These are phyloP conservation scores for Leishmania tarentolae DNA, from an alignment of 208 protist genomes.

Conservation along the genomic window DNA sequence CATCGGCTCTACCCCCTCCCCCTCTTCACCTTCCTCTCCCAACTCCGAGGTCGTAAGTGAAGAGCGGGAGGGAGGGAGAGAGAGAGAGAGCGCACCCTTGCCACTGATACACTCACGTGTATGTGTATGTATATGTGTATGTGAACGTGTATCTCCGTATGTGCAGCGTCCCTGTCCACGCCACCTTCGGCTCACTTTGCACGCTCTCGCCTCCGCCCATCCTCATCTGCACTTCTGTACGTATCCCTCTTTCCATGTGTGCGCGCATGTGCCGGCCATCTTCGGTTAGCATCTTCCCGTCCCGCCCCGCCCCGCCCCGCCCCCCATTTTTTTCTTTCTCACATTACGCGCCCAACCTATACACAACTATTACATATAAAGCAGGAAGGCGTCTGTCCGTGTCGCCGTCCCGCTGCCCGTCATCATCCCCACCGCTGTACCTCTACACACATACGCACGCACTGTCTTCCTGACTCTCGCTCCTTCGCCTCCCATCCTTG, in stretches of 20 bases:
- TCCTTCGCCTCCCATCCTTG: no score
- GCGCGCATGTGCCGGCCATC: no score
- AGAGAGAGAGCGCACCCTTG: no score
- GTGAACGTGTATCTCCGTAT: background rate
- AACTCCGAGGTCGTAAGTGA: no score
- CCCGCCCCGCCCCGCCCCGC: no score
- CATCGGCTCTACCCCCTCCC: no score
- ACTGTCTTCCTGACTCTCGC: no score
- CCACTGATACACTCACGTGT: background rate
- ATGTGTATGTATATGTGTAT: background rate
- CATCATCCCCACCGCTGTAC: background rate
- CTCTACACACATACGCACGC: background rate
- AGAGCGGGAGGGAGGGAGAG: no score
- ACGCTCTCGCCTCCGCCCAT: background rate
- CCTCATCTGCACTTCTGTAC: no score
- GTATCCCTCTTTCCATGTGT: background rate
- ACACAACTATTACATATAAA: background rate
- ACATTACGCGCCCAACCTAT: background rate
- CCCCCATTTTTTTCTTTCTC: background rate
- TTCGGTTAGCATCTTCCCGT: no score
- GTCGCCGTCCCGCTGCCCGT: no score
- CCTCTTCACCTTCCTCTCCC: background rate
- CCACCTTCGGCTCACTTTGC: background rate
- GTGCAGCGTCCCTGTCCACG: background rate
- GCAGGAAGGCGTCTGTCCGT: background rate